Base-by-base conservation (phyloP, 2,329 filamentous ascomycete species). In the Apiospora koreana region DNA sequence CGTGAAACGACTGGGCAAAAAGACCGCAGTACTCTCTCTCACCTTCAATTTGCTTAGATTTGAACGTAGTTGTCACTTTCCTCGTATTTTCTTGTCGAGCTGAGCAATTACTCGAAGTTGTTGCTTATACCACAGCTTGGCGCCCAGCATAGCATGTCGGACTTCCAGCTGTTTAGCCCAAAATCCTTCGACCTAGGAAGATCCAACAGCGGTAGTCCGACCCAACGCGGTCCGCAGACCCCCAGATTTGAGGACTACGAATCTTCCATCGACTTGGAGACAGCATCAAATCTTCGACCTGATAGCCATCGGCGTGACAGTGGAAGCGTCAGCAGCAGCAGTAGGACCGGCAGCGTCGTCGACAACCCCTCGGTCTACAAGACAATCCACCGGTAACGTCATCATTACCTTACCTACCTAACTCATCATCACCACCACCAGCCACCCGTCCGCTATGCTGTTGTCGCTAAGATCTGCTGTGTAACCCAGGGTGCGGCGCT, bases 381-480 rank as follows among this genome's bases (percentile, higher is more conserved):
- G 46, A 74, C 73, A n/a, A 78, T 78, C 62, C 76, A 78, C 58
- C 73, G 76, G 75, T 76, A 73, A 31, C 58, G 31, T 42, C n/a
- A 18, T 12, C 74, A 48, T 23, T 18, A 9, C 16, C 21, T 25
- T n/a, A n/a, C n/a, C n/a, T n/a, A n/a, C n/a, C n/a, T n/a, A n/a
- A n/a, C n/a, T n/a, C n/a, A n/a, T n/a, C n/a, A n/a, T n/a, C n/a
- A n/a, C n/a, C n/a, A 31, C 31, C 35, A 38, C 23, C 10, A 42
- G 28, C n/a, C 28, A 50, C 9, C 45, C 62, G 8, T 21, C 25
- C 50, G 72, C 42, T 35, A 50, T 38, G 35, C 66, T 45, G 66
- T 45, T 41, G 66, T 48, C 45, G 66, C 66, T 48, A 35, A 68
- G 18, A 42, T 23, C 25, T 66, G 38, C 18, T 35, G 46, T 38